Percentiles rank a stretch among this genome's conserved stretches.
These are phyloP conservation scores for Yarrowia keelungensis DNA, from an alignment of 805 yeast genomes.

Conservation along the genomic window DNA sequence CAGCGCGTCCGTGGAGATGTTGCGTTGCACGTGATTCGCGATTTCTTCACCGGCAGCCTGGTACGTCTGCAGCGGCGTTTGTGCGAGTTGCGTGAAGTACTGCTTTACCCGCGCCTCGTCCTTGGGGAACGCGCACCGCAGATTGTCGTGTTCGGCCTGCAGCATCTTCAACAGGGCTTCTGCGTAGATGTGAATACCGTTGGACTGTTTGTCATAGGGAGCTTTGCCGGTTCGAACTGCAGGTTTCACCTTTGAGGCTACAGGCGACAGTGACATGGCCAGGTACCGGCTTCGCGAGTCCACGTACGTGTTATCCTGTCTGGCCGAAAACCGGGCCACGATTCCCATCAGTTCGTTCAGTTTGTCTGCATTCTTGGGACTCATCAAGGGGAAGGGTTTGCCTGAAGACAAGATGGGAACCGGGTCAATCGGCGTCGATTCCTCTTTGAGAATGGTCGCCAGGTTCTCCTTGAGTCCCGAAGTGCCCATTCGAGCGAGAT, in stretches of 20 bases:
- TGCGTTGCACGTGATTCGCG: conserved; percentile 53
- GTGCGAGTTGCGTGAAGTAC: conserved; percentile 50
- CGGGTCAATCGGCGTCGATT: conserved; percentile 56
- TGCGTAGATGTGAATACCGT: conserved; percentile 62
- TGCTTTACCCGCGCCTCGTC: conserved; percentile 47
- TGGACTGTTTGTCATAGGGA: conserved; percentile 67
- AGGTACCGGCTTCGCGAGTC: conserved; percentile 41
- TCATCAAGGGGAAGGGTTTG: conserved; percentile 49
- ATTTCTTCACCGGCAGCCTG: conserved; percentile 53
- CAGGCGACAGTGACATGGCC: conserved; percentile 43
- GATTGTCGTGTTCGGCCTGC: conserved; percentile 58
- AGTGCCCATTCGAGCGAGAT: conserved; percentile 64
- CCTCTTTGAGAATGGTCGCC: conserved; percentile 53
- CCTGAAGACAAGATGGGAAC: conserved; percentile 53
- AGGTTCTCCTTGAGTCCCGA: conserved; percentile 60
- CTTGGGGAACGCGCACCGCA: conserved; percentile 54
- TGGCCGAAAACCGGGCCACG: conserved; percentile 46
- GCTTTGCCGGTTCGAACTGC: conserved; percentile 44
- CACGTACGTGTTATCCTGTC: conserved; percentile 46
- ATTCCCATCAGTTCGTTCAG: conserved; percentile 56
- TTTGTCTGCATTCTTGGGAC: conserved; percentile 46
- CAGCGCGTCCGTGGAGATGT: conserved; percentile 58
- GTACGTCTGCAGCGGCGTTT: conserved; percentile 53
- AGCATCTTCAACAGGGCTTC: conserved; percentile 60
- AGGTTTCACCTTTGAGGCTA: conserved; percentile 41